Evolutionary conservation across 306 rosid genomes (phyloP).

Genomic region (Trifolium subterraneum): DNA sequence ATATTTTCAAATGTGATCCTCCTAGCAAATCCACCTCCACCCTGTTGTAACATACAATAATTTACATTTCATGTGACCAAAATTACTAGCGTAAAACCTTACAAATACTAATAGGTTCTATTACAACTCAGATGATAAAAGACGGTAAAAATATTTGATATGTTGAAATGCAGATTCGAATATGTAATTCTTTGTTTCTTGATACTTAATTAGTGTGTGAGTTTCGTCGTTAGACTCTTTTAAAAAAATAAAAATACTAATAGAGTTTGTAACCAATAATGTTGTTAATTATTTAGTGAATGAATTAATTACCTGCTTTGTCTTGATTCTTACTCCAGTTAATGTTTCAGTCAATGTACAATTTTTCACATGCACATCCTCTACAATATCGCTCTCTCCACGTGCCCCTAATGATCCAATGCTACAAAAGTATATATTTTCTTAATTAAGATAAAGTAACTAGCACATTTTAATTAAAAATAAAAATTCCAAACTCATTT

Average conservation of each 20-base stretch:
- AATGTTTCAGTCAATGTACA: slow-evolving; percentile 55
- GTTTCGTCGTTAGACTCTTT: no score
- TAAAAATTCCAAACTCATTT: not conserved
- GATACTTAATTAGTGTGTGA: no score
- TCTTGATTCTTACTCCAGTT: slow-evolving; percentile 73
- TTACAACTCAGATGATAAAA: no score
- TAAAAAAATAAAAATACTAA: not conserved
- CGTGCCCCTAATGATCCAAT: slow-evolving; percentile 71
- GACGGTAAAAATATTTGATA: no score
- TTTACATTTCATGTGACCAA: not conserved
- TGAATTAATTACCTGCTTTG: slow-evolving; percentile 69
- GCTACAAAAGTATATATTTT: slow-evolving; percentile 39
- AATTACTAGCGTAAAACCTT: no score
- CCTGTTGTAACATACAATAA: slow-evolving; percentile 38
- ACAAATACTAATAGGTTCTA: no score
- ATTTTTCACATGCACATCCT: slow-evolving; percentile 57
- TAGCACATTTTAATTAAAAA: not conserved
- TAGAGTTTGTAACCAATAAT: not conserved
- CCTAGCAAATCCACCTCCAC: slow-evolving; percentile 64
- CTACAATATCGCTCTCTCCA: slow-evolving; percentile 50
- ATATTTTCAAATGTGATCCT: slow-evolving; percentile 51
- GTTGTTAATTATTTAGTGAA: not conserved
- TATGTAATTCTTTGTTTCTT: no score
- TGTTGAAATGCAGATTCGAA: no score
- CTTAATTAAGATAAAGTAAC: not conserved